Conservation (phyloP, 208 protist genomes). For the Hexamita inflata region DNA sequence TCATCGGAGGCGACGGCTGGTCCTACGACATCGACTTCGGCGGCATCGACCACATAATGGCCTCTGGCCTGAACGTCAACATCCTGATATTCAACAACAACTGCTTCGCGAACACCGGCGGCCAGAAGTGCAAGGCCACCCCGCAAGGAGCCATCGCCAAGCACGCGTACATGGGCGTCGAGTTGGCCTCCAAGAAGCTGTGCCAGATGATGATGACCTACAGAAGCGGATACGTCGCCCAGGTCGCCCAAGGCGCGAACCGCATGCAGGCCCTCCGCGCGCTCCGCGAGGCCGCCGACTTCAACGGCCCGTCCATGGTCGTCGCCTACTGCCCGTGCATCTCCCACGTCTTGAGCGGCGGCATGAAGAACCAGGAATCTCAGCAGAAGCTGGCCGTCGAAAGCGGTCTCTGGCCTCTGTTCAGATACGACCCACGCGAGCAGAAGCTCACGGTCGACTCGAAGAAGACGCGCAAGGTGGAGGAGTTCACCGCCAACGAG, state of each 20-base stretch:
- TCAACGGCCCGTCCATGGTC: slow-evolving; percentile 41
- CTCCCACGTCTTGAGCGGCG: slow-evolving; percentile 33
- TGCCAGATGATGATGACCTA: slow-evolving; percentile 41
- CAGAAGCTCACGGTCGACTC: slow-evolving; percentile 41
- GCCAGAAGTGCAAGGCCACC: slow-evolving; percentile 53
- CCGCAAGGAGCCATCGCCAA: slow-evolving; percentile 40
- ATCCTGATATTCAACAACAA: slow-evolving; percentile 55
- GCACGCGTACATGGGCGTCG: slow-evolving; percentile 46
- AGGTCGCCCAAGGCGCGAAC: slow-evolving; percentile 35
- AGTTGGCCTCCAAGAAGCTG: slow-evolving; percentile 51
- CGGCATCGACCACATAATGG: slow-evolving; percentile 53
- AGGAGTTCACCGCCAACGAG: not conserved
- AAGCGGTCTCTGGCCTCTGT: slow-evolving; percentile 44
- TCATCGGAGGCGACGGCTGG: slow-evolving; percentile 57
- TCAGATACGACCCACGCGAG: not conserved
- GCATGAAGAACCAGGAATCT: slow-evolving; percentile 38
- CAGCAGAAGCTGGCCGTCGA: slow-evolving; percentile 47
- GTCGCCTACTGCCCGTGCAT: slow-evolving; percentile 53
- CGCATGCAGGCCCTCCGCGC: slow-evolving; percentile 32
- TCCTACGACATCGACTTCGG: slow-evolving; percentile 55
- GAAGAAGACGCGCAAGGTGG: slow-evolving; percentile 21
- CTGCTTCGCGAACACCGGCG: slow-evolving; percentile 57
- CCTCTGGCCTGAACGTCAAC: slow-evolving; percentile 49
- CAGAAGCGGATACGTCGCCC: slow-evolving; percentile 42
- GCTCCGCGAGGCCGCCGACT: slow-evolving; percentile 43